phyloP scores from a whole-genome alignment of 257 asterid species.

The Scutellaria galericulata region DNA sequence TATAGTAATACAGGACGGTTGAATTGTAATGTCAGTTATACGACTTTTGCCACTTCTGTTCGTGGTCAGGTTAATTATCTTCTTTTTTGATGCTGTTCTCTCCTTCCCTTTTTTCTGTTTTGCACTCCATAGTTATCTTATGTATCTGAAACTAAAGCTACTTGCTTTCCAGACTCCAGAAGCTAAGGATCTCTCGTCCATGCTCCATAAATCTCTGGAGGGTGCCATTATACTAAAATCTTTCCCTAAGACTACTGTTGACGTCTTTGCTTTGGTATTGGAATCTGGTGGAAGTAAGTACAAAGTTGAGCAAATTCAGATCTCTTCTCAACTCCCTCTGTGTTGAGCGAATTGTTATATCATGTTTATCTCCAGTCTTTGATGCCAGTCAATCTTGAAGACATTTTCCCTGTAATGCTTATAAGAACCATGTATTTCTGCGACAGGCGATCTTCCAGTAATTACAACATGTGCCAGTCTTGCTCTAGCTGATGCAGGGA shows the following conservation, averaged over 20 bases:
- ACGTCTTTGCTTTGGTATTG: constrained; percentile 96
- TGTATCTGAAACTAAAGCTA: constrained; percentile 31
- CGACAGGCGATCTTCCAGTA: constrained; percentile 91
- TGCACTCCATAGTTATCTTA: constrained; percentile 9
- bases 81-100: constrained; percentile 15
- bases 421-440: constrained; percentile 15
- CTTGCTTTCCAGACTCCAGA: constrained; percentile 63
- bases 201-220: constrained; percentile 92
- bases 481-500: constrained; percentile 99
- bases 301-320: not conserved
- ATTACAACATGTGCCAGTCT: constrained; percentile 94
- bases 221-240: constrained; percentile 89
- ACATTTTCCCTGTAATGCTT: constrained; percentile 20
- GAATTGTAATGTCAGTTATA: constrained; percentile 84
- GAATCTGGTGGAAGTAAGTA: constrained; percentile 99
- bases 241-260: constrained; percentile 96
- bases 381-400: constrained; percentile 3
- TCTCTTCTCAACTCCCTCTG: not conserved
- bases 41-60: constrained; percentile 74
- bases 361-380: not conserved
- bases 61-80: constrained; percentile 72
- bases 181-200: constrained; percentile 75
- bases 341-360: not conserved
- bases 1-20: constrained; percentile 87
- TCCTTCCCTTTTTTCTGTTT: constrained; percentile 3